These are phyloP conservation scores for Xylariaceae sp. DNA, from an alignment of 2,329 filamentous ascomycete species.

Conservation along the genomic window DNA sequence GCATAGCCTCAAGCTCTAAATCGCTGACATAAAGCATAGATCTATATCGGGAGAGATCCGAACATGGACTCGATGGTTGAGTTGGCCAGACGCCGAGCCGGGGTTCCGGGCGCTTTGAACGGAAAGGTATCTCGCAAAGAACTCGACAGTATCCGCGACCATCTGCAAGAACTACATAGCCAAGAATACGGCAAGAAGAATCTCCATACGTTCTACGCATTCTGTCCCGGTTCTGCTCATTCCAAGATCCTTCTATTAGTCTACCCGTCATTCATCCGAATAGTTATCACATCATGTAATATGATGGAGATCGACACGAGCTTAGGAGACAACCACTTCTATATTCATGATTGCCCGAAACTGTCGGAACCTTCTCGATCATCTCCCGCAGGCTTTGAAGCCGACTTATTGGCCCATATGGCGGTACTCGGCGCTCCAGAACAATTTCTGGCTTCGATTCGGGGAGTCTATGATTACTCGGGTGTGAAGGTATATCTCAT, in stretches of 20 bases:
- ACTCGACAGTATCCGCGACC: conserved; percentile 12
- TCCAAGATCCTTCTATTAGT: conserved; percentile 24
- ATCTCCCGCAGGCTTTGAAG: conserved; percentile 15
- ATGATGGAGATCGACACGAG: conserved; percentile 26
- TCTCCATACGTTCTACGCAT: conserved; percentile 23
- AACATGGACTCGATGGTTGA: conserved; percentile 16
- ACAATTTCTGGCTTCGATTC: conserved; percentile 19
- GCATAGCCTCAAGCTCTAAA: no score
- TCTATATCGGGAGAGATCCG: conserved; percentile 23
- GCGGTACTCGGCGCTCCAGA: conserved; percentile 17
- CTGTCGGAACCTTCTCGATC: not conserved
- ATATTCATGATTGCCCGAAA: conserved; percentile 25
- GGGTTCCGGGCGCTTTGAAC: conserved; percentile 12
- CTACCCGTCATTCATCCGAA: conserved; percentile 21
- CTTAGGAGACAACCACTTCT: conserved; percentile 26
- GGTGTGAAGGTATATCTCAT: conserved; percentile 21
- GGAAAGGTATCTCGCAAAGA: conserved; percentile 17
- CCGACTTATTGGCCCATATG: conserved; percentile 18
- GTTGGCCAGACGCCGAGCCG: conserved; percentile 8
- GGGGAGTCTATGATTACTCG: conserved; percentile 23
- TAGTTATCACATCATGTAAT: conserved; percentile 27
- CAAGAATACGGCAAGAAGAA: conserved; percentile 21
- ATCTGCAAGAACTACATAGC: conserved; percentile 13
- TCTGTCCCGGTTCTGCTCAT: conserved; percentile 19
- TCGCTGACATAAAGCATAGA: conserved; percentile 9